A percentile compares a stretch with the other conserved stretches of the same genome.
Evolutionary conservation across 2,329 filamentous ascomycete species (phyloP).

Genomic region (Cercospora citrullina): DNA sequence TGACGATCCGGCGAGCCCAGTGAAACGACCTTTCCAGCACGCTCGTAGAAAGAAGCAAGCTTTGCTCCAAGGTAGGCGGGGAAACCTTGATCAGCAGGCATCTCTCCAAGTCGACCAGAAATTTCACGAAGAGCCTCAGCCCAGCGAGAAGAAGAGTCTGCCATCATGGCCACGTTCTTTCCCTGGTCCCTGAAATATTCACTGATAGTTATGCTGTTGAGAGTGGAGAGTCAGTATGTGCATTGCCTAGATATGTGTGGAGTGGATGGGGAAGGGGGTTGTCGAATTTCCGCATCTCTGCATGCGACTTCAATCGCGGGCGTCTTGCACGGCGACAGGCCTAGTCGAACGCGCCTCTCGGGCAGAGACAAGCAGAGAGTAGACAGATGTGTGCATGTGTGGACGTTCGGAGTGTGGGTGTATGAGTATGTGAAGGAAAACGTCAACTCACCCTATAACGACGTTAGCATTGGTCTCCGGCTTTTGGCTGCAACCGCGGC

Average conservation of each 20-base stretch:
- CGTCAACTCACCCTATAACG: not conserved
- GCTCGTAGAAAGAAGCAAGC: slow-evolving; percentile 98
- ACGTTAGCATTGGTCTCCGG: not conserved
- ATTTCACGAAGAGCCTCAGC: slow-evolving; percentile 98
- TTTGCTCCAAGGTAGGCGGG: slow-evolving; percentile 95
- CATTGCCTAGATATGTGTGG: not conserved
- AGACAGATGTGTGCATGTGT: not conserved
- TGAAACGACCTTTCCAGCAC: slow-evolving; percentile 81
- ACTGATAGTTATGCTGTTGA: slow-evolving; percentile 70
- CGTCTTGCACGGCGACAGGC: not conserved
- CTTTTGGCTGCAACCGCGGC: not conserved
- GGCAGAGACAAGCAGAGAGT: not conserved
- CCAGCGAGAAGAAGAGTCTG: slow-evolving; percentile 96
- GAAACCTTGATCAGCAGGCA: slow-evolving; percentile 99
- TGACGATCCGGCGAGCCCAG: slow-evolving; percentile 85
- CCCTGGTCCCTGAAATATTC: slow-evolving; percentile 96
- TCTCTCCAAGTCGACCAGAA: slow-evolving; percentile 97
- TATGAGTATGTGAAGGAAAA: not conserved
- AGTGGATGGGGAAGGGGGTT: not conserved
- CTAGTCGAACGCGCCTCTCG: no score
- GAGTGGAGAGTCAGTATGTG: not conserved
- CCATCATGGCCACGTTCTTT: slow-evolving; percentile 99
- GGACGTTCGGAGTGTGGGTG: not conserved
- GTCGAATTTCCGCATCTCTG: not conserved
- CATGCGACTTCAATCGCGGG: not conserved